These are phyloP conservation scores for Gymnopus androsaceus DNA, from an alignment of 1,284 basidiomycete species.

Conservation along the genomic window DNA sequence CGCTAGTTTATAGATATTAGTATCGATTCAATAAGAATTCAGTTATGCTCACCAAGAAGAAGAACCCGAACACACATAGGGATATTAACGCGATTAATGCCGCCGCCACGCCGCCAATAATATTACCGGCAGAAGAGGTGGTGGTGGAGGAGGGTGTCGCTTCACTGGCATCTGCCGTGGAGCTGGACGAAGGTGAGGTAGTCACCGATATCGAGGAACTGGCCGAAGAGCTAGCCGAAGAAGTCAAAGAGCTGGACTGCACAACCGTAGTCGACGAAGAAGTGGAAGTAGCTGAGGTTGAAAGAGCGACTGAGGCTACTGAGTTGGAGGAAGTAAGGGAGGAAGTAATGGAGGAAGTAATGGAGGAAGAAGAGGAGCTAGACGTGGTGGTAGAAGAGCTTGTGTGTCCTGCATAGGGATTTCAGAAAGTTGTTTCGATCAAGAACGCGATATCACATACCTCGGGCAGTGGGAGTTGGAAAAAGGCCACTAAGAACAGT, in stretches of 20 bases:
- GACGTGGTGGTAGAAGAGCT: background rate
- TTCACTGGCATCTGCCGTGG: background rate
- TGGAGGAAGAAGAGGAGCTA: background rate
- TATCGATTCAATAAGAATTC: background rate
- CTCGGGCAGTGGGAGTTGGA: background rate
- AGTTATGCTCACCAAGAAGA: constrained; percentile 50
- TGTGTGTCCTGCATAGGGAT: background rate
- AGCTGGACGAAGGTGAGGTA: background rate
- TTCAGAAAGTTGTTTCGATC: background rate
- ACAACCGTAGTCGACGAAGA: background rate
- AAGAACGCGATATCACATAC: background rate
- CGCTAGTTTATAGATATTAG: constrained; percentile 35
- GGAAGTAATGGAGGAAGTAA: background rate
- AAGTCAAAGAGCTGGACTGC: background rate
- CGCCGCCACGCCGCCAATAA: constrained; percentile 58
- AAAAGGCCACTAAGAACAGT: background rate
- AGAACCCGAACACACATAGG: constrained; percentile 50
- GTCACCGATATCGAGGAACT: background rate
- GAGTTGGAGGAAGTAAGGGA: background rate
- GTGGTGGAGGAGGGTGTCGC: constrained; percentile 22
- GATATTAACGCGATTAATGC: constrained; percentile 49
- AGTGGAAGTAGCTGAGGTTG: background rate
- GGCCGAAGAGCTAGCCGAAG: background rate
- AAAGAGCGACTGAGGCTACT: too few species aligned
- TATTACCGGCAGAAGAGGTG: constrained; percentile 32